Conservation (phyloP, 1,284 basidiomycete species). For the Ustanciosporium gigantosporum region DNA sequence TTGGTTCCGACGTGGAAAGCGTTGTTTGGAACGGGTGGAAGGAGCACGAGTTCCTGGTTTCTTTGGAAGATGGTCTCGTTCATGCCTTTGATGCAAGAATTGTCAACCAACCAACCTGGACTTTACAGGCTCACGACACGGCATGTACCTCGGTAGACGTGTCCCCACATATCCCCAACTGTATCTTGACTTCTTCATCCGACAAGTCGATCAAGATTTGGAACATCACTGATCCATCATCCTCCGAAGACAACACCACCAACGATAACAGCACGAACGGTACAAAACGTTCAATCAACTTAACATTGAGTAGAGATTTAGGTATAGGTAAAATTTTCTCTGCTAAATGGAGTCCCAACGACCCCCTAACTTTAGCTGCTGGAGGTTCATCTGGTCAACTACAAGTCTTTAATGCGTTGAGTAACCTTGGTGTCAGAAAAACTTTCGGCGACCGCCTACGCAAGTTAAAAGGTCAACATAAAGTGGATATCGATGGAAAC, state of each 20-base stretch:
- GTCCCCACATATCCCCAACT: conserved; percentile 86
- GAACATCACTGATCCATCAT: conserved; percentile 74
- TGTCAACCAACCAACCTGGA: conserved; percentile 72
- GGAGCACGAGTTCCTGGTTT: conserved; percentile 80
- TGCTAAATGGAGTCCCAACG: conserved; percentile 85
- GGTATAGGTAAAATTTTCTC: conserved; percentile 96
- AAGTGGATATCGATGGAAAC: conserved; percentile 21
- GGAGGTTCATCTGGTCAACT: conserved; percentile 89
- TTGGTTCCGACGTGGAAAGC: conserved; percentile 90
- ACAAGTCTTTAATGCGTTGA: conserved; percentile 81
- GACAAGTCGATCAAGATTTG: conserved; percentile 85
- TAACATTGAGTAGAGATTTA: conserved; percentile 87
- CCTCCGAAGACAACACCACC: not conserved
- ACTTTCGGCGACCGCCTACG: conserved; percentile 61
- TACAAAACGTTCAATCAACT: conserved; percentile 67
- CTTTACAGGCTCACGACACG: conserved; percentile 91
- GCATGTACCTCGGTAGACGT: conserved; percentile 88
- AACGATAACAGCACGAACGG: not conserved
- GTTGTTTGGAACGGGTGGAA: conserved; percentile 96
- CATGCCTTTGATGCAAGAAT: conserved; percentile 89
- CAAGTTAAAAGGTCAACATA: conserved; percentile 3
- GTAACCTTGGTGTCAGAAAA: conserved; percentile 60
- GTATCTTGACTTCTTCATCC: conserved; percentile 86
- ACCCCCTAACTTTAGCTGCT: conserved; percentile 88
- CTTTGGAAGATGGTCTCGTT: conserved; percentile 56